Conservation (phyloP, 768 basidiomycete species). For the Rhizopogon vinicolor region DNA sequence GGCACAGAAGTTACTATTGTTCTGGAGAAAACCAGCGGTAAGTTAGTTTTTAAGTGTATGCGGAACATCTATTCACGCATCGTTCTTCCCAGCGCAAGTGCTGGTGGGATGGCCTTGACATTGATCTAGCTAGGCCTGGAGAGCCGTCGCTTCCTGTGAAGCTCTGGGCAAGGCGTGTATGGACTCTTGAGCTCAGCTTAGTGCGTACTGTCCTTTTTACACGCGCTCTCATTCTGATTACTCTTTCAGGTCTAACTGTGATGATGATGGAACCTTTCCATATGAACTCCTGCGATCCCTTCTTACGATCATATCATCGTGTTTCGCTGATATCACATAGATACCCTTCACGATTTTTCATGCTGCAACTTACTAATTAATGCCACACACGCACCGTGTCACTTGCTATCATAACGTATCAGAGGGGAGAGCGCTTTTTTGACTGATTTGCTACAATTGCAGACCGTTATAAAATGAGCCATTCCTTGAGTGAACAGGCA, state of each 20-base stretch:
- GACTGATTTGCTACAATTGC: not conserved
- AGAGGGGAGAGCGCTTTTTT: not conserved
- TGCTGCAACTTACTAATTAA: slow-evolving; percentile 4
- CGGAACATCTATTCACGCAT: not conserved
- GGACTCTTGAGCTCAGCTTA: slow-evolving; percentile 96
- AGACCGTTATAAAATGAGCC: not conserved
- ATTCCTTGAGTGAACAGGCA: not conserved
- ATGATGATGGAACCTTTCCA: not conserved
- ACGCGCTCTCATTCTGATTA: not conserved
- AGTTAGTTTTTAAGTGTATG: slow-evolving; percentile 27
- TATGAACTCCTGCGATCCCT: not conserved
- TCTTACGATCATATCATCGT: slow-evolving; percentile 1
- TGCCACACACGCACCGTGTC: slow-evolving; percentile 1
- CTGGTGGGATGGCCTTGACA: slow-evolving; percentile 98
- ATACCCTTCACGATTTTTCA: slow-evolving; percentile 1
- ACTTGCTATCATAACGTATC: not conserved
- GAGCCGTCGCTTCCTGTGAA: slow-evolving; percentile 62
- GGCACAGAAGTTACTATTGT: slow-evolving; percentile 92
- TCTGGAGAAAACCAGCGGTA: slow-evolving; percentile 99
- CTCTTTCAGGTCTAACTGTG: not conserved
- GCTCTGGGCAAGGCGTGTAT: slow-evolving; percentile 95
- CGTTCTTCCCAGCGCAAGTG: slow-evolving; percentile 76
- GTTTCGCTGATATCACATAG: not conserved
- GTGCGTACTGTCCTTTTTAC: slow-evolving; percentile 36
- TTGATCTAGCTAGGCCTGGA: slow-evolving; percentile 65